Evolutionary conservation across 345 rosid species (phyloP), one percentile per base, ranked within the genome.

Genomic region (Diplotaxis tenuifolia): DNA sequence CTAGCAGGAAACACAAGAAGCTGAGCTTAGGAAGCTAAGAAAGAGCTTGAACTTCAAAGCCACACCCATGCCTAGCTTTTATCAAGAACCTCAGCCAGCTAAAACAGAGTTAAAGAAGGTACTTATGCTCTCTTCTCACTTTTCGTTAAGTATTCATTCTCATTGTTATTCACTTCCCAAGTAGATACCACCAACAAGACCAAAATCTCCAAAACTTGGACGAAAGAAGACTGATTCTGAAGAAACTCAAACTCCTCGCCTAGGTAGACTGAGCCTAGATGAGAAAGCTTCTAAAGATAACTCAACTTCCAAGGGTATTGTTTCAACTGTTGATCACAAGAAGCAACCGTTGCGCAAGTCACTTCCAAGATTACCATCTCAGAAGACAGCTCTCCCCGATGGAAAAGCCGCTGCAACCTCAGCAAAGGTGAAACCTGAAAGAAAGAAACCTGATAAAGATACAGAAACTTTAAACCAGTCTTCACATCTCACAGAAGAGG

Each of bases 191-290:
- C 65, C 96, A 54, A 96, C 99, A 45, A 86, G 98, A 80, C 85
- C 99, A 15, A 96, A 89, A 84, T 96, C 99, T 81, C 99, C 99
- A 10, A 96, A 92, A 77, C 91, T 96, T 19, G 99, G 99, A 38
- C 72, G 99, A 62, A 96, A 68, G 76, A 96, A 96, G 86, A 80
- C 75, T 75, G 96, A 89, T 25, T 56, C 86, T 21, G 91, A 86
- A 79, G 91, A 76, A 79, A 82, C 77, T 65, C 82, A 68, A 55
- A 81, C 68, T 56, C 73, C 62, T 53, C 81, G 53, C 71, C 7
- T 42, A 4, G 79, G 81, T 34, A 84, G 96, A 55, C 73, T 88
- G 54, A 92, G 99, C 84, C 81, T 96, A 68, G 98, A 92, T 50
- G 93, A 81, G 83, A 82, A 78, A 76, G 73, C 69, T 31, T 63